Base-by-base conservation (phyloP, 2,329 filamentous ascomycete genomes). In the Diaporthe ampelina region DNA sequence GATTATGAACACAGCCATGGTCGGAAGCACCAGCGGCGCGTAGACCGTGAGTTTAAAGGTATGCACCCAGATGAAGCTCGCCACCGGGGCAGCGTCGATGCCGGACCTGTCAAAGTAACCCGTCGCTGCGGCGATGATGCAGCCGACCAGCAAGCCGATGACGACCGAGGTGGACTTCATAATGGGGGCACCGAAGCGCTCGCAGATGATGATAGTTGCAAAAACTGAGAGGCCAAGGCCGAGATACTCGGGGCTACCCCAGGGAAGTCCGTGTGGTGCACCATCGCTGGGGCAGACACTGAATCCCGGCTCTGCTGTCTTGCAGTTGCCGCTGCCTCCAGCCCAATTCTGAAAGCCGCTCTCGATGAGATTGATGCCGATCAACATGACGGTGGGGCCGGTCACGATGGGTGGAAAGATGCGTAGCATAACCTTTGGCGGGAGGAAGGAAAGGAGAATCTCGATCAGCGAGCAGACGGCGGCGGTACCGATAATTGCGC, bases 111-210 rank as follows among this genome's bases (percentile, higher is more conserved):
- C 92, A 80, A 95, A 96, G 83, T 96, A 97, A 40, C 94, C 94
- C 69, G 89, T 92, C 1, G 94, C 94, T 0, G 88, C 94, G 15
- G 93, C 94, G 75, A 97, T 93, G 79, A 95, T 93, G 83, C 94
- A 95, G 59, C 94, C 94, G 1, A 92, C 81, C 4, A 95, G 87
- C 7, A 95, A 87, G 19, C 94, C 94, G 73, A 95, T 87, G 56
- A 95, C 90, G 43, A 96, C 94, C 40, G 92, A 91, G 10, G 91
- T 93, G 3, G 91, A 94, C 81, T 95, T 95, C 93, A 97, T 95
- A 77, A 97, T 93, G 0, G 94, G 94, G 0, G 93, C 89, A 1
- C 94, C 94, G 78, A 95, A 95, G 15, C 94, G 90, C 82, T 97
- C 94, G 81, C 93, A 94, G 17, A 96, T 81, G 75, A 97, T 92